Percentiles rank a stretch among this genome's conserved stretches.
Evolutionary conservation across 2,329 filamentous ascomycete species (phyloP).

Genomic region (Microdochium trichocladiopsis): DNA sequence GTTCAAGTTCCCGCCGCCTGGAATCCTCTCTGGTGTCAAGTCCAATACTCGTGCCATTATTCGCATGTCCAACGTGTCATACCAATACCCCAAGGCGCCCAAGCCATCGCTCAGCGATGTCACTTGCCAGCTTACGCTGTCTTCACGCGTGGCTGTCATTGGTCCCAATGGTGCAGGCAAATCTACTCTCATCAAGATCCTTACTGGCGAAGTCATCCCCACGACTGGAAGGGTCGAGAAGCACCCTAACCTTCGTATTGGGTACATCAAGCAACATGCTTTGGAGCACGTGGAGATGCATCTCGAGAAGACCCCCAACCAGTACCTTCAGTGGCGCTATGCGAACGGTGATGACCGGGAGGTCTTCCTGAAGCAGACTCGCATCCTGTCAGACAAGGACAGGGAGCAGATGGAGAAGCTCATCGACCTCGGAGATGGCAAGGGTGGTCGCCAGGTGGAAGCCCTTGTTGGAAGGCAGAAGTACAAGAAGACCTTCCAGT

Average conservation of each 20-base stretch:
- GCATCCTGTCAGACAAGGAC: slow-evolving; percentile 78
- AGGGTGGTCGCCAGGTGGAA: slow-evolving; percentile 71
- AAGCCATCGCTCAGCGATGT: slow-evolving; percentile 87
- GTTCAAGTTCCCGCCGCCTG: slow-evolving; percentile 97
- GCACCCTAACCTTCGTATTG: slow-evolving; percentile 96
- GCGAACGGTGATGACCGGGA: slow-evolving; percentile 95
- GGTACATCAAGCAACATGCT: slow-evolving; percentile 99
- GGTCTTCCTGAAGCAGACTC: slow-evolving; percentile 95
- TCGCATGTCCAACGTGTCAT: slow-evolving; percentile 86
- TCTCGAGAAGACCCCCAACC: slow-evolving; percentile 96
- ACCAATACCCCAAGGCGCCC: slow-evolving; percentile 81
- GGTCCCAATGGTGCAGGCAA: slow-evolving; percentile 97
- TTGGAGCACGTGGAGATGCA: slow-evolving; percentile 99
- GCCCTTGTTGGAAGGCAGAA: slow-evolving; percentile 93
- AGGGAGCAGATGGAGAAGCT: slow-evolving; percentile 86
- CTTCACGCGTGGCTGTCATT: slow-evolving; percentile 91
- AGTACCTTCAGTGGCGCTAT: slow-evolving; percentile 98
- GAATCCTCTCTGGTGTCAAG: slow-evolving; percentile 92
- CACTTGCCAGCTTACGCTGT: slow-evolving; percentile 80
- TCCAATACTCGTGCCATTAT: slow-evolving; percentile 90
- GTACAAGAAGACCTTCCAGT: slow-evolving; percentile 98
- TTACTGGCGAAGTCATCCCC: slow-evolving; percentile 87
- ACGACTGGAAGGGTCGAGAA: slow-evolving; percentile 86
- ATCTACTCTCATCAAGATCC: slow-evolving; percentile 93
- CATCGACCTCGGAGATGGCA: slow-evolving; percentile 79